Conservation (phyloP, 352 stramenopile species). For the Globisporangium alternatum region DNA sequence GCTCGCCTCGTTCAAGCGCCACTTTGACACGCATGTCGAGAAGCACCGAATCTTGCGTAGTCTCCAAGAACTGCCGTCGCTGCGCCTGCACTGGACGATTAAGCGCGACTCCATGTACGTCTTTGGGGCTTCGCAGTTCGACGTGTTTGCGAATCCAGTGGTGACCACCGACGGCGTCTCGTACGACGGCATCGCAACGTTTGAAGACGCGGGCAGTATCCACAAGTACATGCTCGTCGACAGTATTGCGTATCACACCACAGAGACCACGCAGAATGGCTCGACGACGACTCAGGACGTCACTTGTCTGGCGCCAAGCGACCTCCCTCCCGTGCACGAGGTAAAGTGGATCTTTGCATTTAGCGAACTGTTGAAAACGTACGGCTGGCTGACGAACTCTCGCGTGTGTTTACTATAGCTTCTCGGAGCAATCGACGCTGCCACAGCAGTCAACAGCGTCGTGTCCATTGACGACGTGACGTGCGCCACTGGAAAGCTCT, state of each 20-base stretch:
- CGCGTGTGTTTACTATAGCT: neutral
- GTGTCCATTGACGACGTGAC: neutral
- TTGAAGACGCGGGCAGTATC: neutral
- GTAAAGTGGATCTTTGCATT: neutral
- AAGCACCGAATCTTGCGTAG: constrained; percentile 3
- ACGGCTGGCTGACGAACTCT: neutral
- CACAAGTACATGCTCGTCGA: neutral
- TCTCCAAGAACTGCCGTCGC: constrained; percentile 20
- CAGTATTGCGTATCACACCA: neutral
- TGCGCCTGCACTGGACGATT: constrained; percentile 38
- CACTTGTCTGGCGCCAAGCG: neutral
- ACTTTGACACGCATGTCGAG: neutral
- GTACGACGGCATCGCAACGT: constrained; percentile 31
- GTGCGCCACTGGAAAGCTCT: constrained; percentile 3
- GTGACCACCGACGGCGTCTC: constrained; percentile 25
- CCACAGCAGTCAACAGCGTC: neutral
- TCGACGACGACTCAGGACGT: neutral
- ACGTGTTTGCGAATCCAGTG: constrained; percentile 35
- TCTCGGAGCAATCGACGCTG: constrained; percentile 1
- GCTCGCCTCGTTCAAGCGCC: neutral
- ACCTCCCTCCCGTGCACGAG: neutral
- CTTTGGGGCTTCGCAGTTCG: constrained; percentile 27
- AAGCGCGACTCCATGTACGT: constrained; percentile 40
- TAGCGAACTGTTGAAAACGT: neutral
- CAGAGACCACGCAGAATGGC: neutral